A percentile compares a stretch with the other conserved stretches of the same genome.
Conservation (phyloP, 495 filamentous ascomycete species). For the Xylaria acuta region DNA sequence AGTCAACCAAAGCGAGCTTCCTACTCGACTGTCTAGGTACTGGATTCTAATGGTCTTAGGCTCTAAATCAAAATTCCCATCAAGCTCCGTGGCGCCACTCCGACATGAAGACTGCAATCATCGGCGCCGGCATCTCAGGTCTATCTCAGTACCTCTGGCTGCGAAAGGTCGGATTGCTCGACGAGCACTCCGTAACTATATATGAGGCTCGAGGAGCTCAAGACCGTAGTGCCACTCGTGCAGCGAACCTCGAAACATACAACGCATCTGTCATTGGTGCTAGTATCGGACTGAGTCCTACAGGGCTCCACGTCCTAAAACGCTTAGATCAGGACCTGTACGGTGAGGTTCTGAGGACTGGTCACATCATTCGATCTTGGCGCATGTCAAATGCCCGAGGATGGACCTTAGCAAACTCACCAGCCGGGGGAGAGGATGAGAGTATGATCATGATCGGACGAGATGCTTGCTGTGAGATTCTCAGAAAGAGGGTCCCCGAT, state of each 20-base stretch:
- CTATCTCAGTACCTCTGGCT: constrained; percentile 10
- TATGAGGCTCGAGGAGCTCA: constrained; percentile 22
- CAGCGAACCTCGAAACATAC: constrained; percentile 14
- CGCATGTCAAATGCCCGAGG: constrained; percentile 22
- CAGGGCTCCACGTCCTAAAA: constrained; percentile 21
- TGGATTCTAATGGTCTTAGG: background rate
- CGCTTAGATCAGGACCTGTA: constrained; percentile 18
- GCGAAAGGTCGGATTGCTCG: constrained; percentile 15
- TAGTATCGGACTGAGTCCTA: constrained; percentile 17
- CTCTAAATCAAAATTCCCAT: background rate
- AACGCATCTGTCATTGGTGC: constrained; percentile 25
- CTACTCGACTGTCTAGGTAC: background rate
- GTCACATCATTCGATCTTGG: constrained; percentile 18
- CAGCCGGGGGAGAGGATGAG: constrained; percentile 13
- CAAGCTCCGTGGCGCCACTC: background rate
- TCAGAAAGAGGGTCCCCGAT: constrained; percentile 13
- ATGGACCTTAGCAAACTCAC: constrained; percentile 11
- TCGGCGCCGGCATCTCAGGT: constrained; percentile 21
- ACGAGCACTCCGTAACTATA: constrained; percentile 5
- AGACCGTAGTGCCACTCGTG: background rate
- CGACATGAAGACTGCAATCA: constrained; percentile 24
- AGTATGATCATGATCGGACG: constrained; percentile 23
- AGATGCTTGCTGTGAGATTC: constrained; percentile 21
- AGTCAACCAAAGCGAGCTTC: background rate
- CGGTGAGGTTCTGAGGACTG: constrained; percentile 13